Conservation (phyloP, 495 filamentous ascomycete genomes). For the Trichoderma orchidacearum region DNA sequence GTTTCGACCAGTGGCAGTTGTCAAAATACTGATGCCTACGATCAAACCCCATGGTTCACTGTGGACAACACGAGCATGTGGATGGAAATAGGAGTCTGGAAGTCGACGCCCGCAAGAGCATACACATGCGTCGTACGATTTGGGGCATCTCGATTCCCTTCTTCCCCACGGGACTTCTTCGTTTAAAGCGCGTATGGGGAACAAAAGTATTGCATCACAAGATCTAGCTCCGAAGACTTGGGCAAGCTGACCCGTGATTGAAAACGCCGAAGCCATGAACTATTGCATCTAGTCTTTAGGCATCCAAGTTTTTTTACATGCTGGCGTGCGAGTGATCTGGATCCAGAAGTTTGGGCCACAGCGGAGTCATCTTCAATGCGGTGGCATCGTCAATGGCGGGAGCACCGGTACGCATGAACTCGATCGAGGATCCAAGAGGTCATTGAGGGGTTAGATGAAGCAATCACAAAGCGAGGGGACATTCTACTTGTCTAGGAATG, state of each 20-base stretch:
- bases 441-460: no score
- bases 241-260: neutral
- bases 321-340: neutral
- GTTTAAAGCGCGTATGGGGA: neutral
- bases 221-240: neutral
- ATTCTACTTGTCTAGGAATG: no score
- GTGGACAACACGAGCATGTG: neutral
- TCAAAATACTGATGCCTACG: neutral
- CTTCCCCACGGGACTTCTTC: neutral
- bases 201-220: neutral
- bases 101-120: neutral
- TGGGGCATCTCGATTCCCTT: neutral
- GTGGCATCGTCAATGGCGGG: neutral
- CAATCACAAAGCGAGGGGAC: no score
- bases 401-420: no score
- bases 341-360: neutral
- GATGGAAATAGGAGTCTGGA: neutral
- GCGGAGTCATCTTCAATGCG: neutral
- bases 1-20: neutral
- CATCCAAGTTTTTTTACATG: neutral
- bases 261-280: neutral
- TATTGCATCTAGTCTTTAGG: neutral
- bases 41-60: neutral
- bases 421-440: no score
- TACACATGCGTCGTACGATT: neutral